phyloP scores from a whole-genome alignment of 805 yeast species.

The Barnettozyma siamensis region DNA sequence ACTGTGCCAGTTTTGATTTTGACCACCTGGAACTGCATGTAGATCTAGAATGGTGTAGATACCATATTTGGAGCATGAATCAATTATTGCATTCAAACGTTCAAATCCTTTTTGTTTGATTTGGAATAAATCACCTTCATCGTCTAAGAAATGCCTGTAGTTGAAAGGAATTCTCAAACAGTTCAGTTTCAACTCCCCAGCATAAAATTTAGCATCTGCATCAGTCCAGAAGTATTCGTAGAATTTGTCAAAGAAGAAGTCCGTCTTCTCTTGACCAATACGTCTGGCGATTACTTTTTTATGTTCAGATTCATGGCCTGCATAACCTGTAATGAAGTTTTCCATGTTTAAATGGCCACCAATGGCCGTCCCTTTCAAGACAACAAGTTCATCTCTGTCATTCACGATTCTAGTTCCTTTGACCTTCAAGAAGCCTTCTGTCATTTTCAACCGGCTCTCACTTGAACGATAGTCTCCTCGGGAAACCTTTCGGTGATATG shows the following conservation, averaged over 20 bases:
- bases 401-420: slow-evolving; percentile 45
- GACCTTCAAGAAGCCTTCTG: slow-evolving; percentile 32
- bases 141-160: slow-evolving; percentile 44
- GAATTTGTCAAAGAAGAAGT: slow-evolving; percentile 45
- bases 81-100: slow-evolving; percentile 37
- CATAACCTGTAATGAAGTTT: slow-evolving; percentile 50
- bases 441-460: slow-evolving; percentile 7
- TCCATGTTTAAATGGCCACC: slow-evolving; percentile 53
- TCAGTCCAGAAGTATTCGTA: slow-evolving; percentile 51
- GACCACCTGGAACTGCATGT: slow-evolving; percentile 49
- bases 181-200: slow-evolving; percentile 35
- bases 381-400: slow-evolving; percentile 31
- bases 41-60: slow-evolving; percentile 45
- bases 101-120: slow-evolving; percentile 42
- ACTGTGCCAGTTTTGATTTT: slow-evolving; percentile 50
- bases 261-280: slow-evolving; percentile 43
- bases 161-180: slow-evolving; percentile 47
- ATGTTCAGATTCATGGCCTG: slow-evolving; percentile 49
- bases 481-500: no score
- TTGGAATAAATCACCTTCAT: slow-evolving; percentile 36
- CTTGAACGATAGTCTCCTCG: no score
- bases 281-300: slow-evolving; percentile 33
- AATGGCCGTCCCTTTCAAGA: slow-evolving; percentile 42
- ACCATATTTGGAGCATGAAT: slow-evolving; percentile 40
- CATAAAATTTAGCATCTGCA: slow-evolving; percentile 41